Percentiles rank a stretch among this genome's conserved stretches.
Evolutionary conservation across 2,329 filamentous ascomycete species (phyloP).

Genomic region (Trichophyton mentagrophytes): DNA sequence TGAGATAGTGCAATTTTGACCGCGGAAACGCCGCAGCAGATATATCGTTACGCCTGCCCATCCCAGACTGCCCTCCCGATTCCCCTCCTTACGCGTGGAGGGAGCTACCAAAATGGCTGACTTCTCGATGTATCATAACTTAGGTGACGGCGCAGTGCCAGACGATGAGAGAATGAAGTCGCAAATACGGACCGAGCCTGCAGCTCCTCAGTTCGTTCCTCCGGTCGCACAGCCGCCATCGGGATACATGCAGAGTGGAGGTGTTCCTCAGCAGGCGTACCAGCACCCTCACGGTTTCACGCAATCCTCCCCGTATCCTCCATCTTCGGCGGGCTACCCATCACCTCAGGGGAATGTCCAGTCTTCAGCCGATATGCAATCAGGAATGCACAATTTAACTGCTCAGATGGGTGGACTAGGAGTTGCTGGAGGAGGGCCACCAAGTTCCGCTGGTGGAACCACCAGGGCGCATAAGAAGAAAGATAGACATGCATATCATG

Average conservation of each 20-base stretch:
- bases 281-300: constrained; percentile 11
- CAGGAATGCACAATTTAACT: constrained; percentile 29
- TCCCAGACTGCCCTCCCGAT: not conserved
- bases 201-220: constrained; percentile 41
- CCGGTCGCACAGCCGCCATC: constrained; percentile 26
- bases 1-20: constrained; percentile 9
- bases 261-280: constrained; percentile 10
- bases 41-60: not conserved
- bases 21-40: constrained; percentile 8
- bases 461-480: constrained; percentile 61
- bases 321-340: constrained; percentile 1
- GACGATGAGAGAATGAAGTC: constrained; percentile 44
- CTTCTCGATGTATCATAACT: constrained; percentile 29
- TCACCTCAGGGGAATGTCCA: constrained; percentile 8
- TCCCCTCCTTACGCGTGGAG: not conserved
- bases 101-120: constrained; percentile 27
- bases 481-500: constrained; percentile 85
- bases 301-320: constrained; percentile 10
- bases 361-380: not conserved
- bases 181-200: constrained; percentile 39
- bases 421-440: constrained; percentile 45
- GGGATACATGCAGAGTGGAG: constrained; percentile 26
- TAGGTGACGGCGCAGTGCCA: constrained; percentile 23
- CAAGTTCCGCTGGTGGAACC: constrained; percentile 32
- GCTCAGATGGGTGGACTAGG: constrained; percentile 69